A percentile compares a stretch with the other conserved stretches of the same genome.
Conservation (phyloP, 75 land plant species). For the Picea sitchensis region DNA sequence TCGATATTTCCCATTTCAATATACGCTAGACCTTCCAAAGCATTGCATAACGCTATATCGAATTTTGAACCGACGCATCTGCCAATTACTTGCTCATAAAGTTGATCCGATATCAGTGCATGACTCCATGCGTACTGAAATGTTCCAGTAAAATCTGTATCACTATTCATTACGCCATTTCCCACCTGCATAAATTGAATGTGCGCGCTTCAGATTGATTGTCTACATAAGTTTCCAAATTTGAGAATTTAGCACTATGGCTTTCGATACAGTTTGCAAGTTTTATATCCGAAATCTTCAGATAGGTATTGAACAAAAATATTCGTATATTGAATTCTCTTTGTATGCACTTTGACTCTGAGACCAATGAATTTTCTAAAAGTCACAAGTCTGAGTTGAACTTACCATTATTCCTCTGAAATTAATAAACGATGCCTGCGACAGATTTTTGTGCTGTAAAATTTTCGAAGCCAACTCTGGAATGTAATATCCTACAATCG, state of each 20-base stretch:
- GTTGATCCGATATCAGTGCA: slow-evolving; percentile 57
- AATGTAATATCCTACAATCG: slow-evolving; percentile 61
- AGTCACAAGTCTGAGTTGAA: too few species aligned
- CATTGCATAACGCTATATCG: too few species aligned
- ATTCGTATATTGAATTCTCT: too few species aligned
- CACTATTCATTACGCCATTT: slow-evolving; percentile 52
- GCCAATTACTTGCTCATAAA: slow-evolving; percentile 9
- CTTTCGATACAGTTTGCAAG: too few species aligned
- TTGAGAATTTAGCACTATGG: too few species aligned
- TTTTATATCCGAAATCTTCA: too few species aligned
- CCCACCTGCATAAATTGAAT: slow-evolving; percentile 37
- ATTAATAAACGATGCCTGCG: slow-evolving; percentile 48
- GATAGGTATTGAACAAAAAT: too few species aligned
- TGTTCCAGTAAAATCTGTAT: slow-evolving; percentile 47
- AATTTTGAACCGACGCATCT: slow-evolving; percentile 32
- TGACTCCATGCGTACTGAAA: slow-evolving; percentile 55
- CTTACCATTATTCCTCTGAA: slow-evolving; percentile 85
- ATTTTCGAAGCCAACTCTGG: slow-evolving; percentile 72
- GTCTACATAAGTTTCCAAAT: too few species aligned
- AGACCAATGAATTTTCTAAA: too few species aligned
- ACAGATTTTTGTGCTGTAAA: slow-evolving; percentile 33
- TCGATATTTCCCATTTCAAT: too few species aligned
- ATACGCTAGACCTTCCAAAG: too few species aligned
- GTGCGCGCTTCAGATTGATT: neutral
- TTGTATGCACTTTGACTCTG: too few species aligned